These are phyloP conservation scores for Apiospora hydei DNA, from an alignment of 2,329 filamentous ascomycete genomes.

Conservation along the genomic window DNA sequence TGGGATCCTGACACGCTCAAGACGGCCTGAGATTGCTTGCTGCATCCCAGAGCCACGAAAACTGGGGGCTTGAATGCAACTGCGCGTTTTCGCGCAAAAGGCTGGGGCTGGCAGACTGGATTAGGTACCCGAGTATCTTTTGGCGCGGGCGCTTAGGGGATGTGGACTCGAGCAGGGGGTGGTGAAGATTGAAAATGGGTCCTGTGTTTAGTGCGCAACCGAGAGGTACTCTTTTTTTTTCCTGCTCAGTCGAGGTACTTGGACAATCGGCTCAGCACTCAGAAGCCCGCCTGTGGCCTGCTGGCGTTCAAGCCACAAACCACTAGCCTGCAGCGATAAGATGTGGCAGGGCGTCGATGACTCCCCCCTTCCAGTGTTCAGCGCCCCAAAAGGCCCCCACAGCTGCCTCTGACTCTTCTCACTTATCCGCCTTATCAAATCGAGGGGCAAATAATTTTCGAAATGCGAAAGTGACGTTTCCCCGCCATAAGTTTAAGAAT, in stretches of 20 bases:
- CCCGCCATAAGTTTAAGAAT: conserved; percentile 1
- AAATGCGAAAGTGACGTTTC: conserved; percentile 21
- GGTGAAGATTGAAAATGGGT: background rate
- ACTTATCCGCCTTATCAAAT: conserved; percentile 19
- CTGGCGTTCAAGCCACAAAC: background rate
- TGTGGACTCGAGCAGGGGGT: background rate
- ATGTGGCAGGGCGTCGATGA: conserved; percentile 1
- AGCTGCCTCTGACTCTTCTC: background rate
- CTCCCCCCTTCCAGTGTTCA: background rate
- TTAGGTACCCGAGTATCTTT: background rate
- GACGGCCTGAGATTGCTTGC: background rate
- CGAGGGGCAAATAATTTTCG: conserved; percentile 21
- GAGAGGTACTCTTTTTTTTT: conserved; percentile 1
- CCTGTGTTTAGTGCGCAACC: background rate
- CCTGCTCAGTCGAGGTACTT: background rate
- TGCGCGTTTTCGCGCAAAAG: background rate
- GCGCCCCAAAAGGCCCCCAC: background rate
- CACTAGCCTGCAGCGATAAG: background rate
- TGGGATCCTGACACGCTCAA: background rate
- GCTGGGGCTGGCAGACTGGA: background rate
- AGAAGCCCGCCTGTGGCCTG: conserved; percentile 15
- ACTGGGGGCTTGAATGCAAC: background rate
- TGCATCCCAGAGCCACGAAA: background rate
- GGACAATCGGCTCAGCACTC: background rate
- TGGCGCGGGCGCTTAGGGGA: background rate